Percentiles rank a stretch among this genome's conserved stretches.
These are phyloP conservation scores for Termitomyces titanicus DNA, from an alignment of 768 basidiomycete genomes.

Conservation along the genomic window DNA sequence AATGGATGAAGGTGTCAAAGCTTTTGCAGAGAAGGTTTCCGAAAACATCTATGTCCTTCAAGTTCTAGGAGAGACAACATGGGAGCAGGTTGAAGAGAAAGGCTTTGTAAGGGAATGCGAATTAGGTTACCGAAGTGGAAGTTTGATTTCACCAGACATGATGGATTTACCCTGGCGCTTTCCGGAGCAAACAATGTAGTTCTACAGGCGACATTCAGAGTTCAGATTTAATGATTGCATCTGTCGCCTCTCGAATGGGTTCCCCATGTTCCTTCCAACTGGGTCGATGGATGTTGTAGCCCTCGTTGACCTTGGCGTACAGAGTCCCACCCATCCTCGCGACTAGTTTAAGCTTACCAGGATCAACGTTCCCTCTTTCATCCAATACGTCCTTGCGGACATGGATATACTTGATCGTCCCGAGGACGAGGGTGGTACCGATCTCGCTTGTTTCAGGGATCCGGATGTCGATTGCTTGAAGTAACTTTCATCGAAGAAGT, in stretches of 20 bases:
- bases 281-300: slow-evolving; percentile 53
- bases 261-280: slow-evolving; percentile 37
- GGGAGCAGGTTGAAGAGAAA: too few relatives aligned
- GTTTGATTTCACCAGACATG: too few relatives aligned
- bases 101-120: too few relatives aligned
- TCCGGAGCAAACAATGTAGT: too few relatives aligned
- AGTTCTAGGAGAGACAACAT: too few relatives aligned
- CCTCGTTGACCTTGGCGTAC: slow-evolving; percentile 40
- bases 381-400: slow-evolving; percentile 52
- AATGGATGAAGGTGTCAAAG: too few relatives aligned
- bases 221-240: neutral
- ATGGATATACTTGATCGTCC: slow-evolving; percentile 53
- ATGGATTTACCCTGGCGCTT: too few relatives aligned
- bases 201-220: too few relatives aligned
- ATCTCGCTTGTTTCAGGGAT: slow-evolving; percentile 32
- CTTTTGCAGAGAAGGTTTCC: too few relatives aligned
- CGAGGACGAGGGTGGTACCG: slow-evolving; percentile 44
- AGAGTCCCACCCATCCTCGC: slow-evolving; percentile 51
- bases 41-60: too few relatives aligned
- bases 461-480: slow-evolving; percentile 38
- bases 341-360: slow-evolving; percentile 43
- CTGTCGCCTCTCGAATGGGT: slow-evolving; percentile 4
- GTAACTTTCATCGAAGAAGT: slow-evolving; percentile 29
- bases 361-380: slow-evolving; percentile 39
- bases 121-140: too few relatives aligned